Percentiles rank a stretch among this genome's conserved stretches.
Evolutionary conservation across 306 rosid genomes (phyloP).

Genomic region (Mucuna pruriens): DNA sequence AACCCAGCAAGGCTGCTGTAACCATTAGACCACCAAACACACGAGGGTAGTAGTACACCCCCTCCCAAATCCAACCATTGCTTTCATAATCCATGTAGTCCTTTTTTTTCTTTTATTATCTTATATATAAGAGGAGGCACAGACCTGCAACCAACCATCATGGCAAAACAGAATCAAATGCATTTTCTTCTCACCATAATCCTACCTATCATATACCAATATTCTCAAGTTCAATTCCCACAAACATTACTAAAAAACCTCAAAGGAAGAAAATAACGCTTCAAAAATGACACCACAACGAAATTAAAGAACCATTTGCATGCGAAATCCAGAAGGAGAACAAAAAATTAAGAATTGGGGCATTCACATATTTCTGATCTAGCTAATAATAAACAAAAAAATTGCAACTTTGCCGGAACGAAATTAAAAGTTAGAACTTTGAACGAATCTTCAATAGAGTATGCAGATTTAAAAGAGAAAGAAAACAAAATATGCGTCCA

Average conservation of each 20-base stretch:
- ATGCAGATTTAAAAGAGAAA: not conserved
- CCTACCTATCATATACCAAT: not conserved
- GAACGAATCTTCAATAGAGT: not conserved
- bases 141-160: constrained; percentile 44
- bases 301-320: constrained; percentile 32
- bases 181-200: not conserved
- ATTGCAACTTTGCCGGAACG: not conserved
- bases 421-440: constrained; percentile 26
- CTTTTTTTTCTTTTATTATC: not conserved
- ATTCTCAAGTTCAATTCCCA: constrained; percentile 15
- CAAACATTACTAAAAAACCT: not conserved
- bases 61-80: constrained; percentile 92
- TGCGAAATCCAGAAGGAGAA: constrained; percentile 27
- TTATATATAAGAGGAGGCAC: constrained; percentile 70
- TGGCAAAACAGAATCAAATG: constrained; percentile 18
- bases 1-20: constrained; percentile 93
- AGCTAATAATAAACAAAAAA: not conserved
- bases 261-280: not conserved
- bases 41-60: constrained; percentile 77
- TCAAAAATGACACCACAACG: not conserved
- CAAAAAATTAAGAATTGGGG: constrained; percentile 7
- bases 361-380: constrained; percentile 34
- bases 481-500: not conserved
- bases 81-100: constrained; percentile 75
- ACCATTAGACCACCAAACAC: constrained; percentile 96